phyloP scores from a whole-genome alignment of 306 rosid genomes.

The Prunus fruticosa region DNA sequence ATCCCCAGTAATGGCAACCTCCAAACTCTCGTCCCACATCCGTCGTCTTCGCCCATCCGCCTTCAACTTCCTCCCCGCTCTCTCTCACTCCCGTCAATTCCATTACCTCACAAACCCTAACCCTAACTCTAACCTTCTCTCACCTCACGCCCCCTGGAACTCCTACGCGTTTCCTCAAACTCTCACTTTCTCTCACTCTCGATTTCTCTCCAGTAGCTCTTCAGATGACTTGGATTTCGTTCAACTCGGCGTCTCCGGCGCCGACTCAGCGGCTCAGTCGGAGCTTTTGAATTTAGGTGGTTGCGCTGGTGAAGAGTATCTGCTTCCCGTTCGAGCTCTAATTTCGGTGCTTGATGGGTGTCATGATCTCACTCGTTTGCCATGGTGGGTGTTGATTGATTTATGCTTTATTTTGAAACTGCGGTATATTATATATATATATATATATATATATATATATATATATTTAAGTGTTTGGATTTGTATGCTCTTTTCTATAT shows the following conservation, averaged over 20 bases:
- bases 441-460: background rate
- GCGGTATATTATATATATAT: background rate
- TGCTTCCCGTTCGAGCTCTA: slow-evolving; percentile 50
- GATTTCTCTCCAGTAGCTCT: slow-evolving; percentile 47
- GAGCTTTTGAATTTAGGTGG: slow-evolving; percentile 31
- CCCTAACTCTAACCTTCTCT: slow-evolving; percentile 3
- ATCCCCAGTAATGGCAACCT: slow-evolving; percentile 50
- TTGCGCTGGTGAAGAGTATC: slow-evolving; percentile 20
- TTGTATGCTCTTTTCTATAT: background rate
- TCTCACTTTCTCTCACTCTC: slow-evolving; percentile 39
- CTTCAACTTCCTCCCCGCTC: slow-evolving; percentile 22
- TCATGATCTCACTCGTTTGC: slow-evolving; percentile 75
- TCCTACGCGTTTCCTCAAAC: slow-evolving; percentile 10
- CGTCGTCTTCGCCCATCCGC: slow-evolving; percentile 10
- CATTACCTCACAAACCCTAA: slow-evolving; percentile 26
- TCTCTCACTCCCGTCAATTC: slow-evolving; percentile 22
- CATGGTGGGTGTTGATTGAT: slow-evolving; percentile 52
- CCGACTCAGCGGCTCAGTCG: slow-evolving; percentile 21
- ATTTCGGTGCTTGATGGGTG: slow-evolving; percentile 59
- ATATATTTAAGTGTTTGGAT: background rate
- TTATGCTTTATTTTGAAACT: background rate
- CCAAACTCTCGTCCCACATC: slow-evolving; percentile 32
- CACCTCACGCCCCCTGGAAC: slow-evolving; percentile 13
- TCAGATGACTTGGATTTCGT: slow-evolving; percentile 30
- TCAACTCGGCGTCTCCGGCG: slow-evolving; percentile 14